Conservation (phyloP, 768 basidiomycete genomes). For the Multifurca ochricompacta region DNA sequence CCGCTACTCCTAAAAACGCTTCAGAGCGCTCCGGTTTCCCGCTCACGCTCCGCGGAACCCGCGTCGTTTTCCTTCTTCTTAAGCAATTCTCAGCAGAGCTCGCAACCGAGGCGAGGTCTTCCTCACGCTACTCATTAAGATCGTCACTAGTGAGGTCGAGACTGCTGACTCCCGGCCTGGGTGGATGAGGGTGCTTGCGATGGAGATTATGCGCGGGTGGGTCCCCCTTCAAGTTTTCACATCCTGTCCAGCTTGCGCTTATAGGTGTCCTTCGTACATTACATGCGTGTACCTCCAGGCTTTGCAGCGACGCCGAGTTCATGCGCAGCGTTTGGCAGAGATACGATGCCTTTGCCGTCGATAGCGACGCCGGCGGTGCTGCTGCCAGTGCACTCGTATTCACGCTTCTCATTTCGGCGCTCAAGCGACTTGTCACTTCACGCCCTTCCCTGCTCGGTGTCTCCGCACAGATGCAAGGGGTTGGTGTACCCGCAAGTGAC, state of each 20-base stretch:
- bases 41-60: slow-evolving; percentile 80
- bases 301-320: slow-evolving; percentile 18
- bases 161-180: slow-evolving; percentile 4
- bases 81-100: slow-evolving; percentile 85
- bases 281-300: background rate
- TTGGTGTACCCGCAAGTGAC: slow-evolving; percentile 46
- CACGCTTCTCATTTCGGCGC: slow-evolving; percentile 65
- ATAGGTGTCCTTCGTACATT: background rate
- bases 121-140: slow-evolving; percentile 8
- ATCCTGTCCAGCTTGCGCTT: background rate
- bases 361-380: slow-evolving; percentile 49
- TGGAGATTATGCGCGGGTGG: slow-evolving; percentile 19
- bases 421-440: slow-evolving; percentile 84
- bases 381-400: slow-evolving; percentile 62
- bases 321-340: slow-evolving; percentile 18
- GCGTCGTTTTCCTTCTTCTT: slow-evolving; percentile 87
- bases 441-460: slow-evolving; percentile 81
- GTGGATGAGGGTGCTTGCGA: slow-evolving; percentile 21
- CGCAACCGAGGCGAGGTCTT: slow-evolving; percentile 56
- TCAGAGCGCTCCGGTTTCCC: slow-evolving; percentile 82
- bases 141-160: slow-evolving; percentile 4
- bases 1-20: slow-evolving; percentile 82
- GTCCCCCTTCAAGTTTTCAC: background rate
- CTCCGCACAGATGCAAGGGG: slow-evolving; percentile 69
- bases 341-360: slow-evolving; percentile 26